A percentile compares a stretch with the other conserved stretches of the same genome.
These are phyloP conservation scores for Ramichloridium luteum DNA, from an alignment of 2,329 filamentous ascomycete genomes.

Conservation along the genomic window DNA sequence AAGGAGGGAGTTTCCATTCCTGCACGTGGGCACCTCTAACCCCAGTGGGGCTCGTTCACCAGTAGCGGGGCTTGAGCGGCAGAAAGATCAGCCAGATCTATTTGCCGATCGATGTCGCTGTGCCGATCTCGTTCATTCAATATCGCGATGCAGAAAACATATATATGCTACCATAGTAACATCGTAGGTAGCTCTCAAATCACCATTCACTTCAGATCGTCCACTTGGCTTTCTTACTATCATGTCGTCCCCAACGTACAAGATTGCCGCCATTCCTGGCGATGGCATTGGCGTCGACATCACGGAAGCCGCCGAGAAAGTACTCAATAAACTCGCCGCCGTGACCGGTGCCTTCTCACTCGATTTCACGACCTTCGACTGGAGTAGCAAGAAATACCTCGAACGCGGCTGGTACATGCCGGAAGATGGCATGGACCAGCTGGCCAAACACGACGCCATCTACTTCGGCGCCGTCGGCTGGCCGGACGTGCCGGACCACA, in stretches of 20 bases:
- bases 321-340: slow-evolving; percentile 34
- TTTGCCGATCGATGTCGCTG: no score
- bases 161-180: no score
- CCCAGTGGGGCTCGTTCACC: no score
- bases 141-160: no score
- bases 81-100: no score
- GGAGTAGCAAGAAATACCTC: slow-evolving; percentile 37
- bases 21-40: no score
- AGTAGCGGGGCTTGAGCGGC: no score
- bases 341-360: slow-evolving; percentile 35
- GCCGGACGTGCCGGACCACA: slow-evolving; percentile 52
- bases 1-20: no score
- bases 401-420: slow-evolving; percentile 43
- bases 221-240: slow-evolving; percentile 1
- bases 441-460: slow-evolving; percentile 42
- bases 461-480: slow-evolving; percentile 50
- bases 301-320: slow-evolving; percentile 42
- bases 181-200: no score
- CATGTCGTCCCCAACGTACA: slow-evolving; percentile 9
- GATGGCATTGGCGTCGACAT: slow-evolving; percentile 55
- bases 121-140: no score
- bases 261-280: slow-evolving; percentile 38
- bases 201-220: no score
- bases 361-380: slow-evolving; percentile 41
- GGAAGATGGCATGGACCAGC: slow-evolving; percentile 36